Percentiles rank a stretch among this genome's conserved stretches.
phyloP scores from a whole-genome alignment of 305 asterid genomes.

The Rubia occidens region DNA sequence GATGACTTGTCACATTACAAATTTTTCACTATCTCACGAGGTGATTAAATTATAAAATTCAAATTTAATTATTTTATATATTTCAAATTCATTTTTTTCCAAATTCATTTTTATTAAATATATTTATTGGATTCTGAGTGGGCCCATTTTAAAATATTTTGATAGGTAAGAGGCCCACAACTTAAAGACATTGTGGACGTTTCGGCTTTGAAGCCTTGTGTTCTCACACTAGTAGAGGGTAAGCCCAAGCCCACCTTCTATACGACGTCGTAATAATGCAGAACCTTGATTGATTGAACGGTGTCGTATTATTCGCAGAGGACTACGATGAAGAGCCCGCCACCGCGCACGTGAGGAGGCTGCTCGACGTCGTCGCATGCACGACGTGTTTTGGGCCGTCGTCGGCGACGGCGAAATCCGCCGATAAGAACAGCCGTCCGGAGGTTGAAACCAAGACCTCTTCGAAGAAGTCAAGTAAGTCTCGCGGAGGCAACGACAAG shows the following conservation, averaged over 20 bases:
- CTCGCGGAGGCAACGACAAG: slow-evolving; percentile 26
- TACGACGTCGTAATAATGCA: slow-evolving; percentile 21
- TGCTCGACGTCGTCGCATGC: slow-evolving; percentile 74
- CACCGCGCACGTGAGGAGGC: slow-evolving; percentile 77
- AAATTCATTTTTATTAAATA: too few species aligned
- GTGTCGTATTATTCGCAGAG: slow-evolving; percentile 47
- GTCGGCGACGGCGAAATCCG: slow-evolving; percentile 31
- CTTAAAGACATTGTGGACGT: slow-evolving; percentile 89
- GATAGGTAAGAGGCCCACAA: slow-evolving; percentile 77
- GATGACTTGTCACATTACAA: slow-evolving; percentile 53
- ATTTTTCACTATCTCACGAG: slow-evolving; percentile 76
- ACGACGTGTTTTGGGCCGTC: slow-evolving; percentile 86
- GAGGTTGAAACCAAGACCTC: slow-evolving; percentile 38
- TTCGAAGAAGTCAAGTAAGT: slow-evolving; percentile 52
- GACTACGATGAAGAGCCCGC: slow-evolving; percentile 76
- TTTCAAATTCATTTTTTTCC: too few species aligned
- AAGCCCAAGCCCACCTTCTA: background rate
- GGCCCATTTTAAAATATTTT: slow-evolving; percentile 15
- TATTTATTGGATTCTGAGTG: slow-evolving; percentile 4
- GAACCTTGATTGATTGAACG: background rate
- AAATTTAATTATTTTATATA: too few species aligned
- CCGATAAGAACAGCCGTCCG: slow-evolving; percentile 37
- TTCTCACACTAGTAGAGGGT: slow-evolving; percentile 85
- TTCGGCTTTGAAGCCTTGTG: slow-evolving; percentile 86
- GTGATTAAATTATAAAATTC: slow-evolving; percentile 25